Evolutionary conservation across 2,329 filamentous ascomycete genomes (phyloP), one percentile per base, ranked within the genome.

Genomic region (Beauveria sp.): DNA sequence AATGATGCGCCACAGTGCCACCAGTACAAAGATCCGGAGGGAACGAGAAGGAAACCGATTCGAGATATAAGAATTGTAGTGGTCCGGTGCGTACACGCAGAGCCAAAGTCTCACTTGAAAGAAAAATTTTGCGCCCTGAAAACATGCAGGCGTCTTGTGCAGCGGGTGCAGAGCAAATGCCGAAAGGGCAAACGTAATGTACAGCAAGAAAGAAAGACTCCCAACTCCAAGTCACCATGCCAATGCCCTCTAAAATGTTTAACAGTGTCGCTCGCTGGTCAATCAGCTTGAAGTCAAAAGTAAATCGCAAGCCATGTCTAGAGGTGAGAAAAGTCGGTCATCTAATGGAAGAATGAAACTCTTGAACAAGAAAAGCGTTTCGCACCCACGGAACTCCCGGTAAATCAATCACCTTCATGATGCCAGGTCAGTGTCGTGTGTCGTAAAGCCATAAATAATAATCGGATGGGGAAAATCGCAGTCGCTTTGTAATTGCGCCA

Each of bases 81-180:
- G 64, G 63, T 62, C 62, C 57, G 65, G 65, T 69, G 64, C 66
- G 65, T 67, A 68, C 67, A 70, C 65, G 30, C 64, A 66, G 63
- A 61, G 64, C 64, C 66, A 62, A 67, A 67, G 46, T 59, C 59
- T 61, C 59, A 57, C 57, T 61, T 40, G 40, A 43, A 55, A 52
- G 54, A 62, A 60, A 28, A 40, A 55, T 40, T 56, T 58, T 55
- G 51, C 48, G 48, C 48, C 57, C 34, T 51, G 3, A 59, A 34
- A 59, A 44, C 46, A 47, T 24, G 34, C 28, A 37, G 47, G 47
- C 46, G 47, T 34, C 47, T 44, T 30, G 30, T 44, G 47, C 46
- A 28, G 22, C 18, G 16, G 20, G n/a, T 40, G 43, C 28, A 14
- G 12, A 16, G 24, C 18, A 40, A 53, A 22, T 52, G 48, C 59